phyloP scores from a whole-genome alignment of 1,139 yeast genomes.

The Protomyces gravidus region DNA sequence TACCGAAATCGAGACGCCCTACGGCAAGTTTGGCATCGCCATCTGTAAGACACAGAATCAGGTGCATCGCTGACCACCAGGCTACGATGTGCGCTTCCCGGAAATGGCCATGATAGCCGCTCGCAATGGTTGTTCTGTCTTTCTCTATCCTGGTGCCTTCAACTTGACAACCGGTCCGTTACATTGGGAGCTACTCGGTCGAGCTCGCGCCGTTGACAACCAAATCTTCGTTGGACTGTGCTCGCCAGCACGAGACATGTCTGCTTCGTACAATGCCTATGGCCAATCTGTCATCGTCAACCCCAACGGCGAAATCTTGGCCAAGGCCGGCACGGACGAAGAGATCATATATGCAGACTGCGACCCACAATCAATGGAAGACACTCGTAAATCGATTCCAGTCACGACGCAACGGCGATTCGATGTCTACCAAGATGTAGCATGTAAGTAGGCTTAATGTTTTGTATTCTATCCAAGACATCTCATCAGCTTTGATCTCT shows the following conservation, averaged over 20 bases:
- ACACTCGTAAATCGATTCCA: constrained; percentile 70
- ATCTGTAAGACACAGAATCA: constrained; percentile 50
- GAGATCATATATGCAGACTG: constrained; percentile 75
- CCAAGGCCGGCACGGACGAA: constrained; percentile 83
- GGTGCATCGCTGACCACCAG: not conserved
- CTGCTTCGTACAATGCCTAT: constrained; percentile 75
- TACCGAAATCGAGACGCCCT: constrained; percentile 66
- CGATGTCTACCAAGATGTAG: constrained; percentile 74
- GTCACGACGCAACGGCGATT: constrained; percentile 74
- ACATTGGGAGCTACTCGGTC: constrained; percentile 79
- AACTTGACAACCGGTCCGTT: constrained; percentile 93
- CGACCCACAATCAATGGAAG: constrained; percentile 58
- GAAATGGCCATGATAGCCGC: constrained; percentile 81
- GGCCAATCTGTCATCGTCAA: constrained; percentile 87
- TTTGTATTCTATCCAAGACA: too few species aligned
- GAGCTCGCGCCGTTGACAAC: constrained; percentile 85
- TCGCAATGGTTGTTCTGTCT: constrained; percentile 71
- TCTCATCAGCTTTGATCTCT: not conserved
- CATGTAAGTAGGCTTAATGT: constrained; percentile 37
- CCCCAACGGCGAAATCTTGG: constrained; percentile 74
- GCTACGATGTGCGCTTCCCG: constrained; percentile 83
- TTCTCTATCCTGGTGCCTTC: constrained; percentile 94
- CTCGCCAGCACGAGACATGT: constrained; percentile 80
- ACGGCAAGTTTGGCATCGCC: constrained; percentile 79
- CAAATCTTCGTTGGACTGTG: constrained; percentile 74